These are phyloP conservation scores for Podospora didyma DNA, from an alignment of 495 filamentous ascomycete genomes.

Conservation along the genomic window DNA sequence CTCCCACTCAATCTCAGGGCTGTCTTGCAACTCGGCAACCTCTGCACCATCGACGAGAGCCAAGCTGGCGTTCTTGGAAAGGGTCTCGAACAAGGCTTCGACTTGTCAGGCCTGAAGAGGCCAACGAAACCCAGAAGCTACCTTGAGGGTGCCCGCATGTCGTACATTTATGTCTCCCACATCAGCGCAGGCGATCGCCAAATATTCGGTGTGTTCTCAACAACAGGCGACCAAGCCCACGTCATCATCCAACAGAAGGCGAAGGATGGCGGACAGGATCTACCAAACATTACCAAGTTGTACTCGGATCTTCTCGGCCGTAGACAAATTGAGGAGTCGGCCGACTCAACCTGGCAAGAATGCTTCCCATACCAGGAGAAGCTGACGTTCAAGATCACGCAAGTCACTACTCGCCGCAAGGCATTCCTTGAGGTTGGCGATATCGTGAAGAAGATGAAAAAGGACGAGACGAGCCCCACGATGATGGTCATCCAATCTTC, in stretches of 20 bases:
- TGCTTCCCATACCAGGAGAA: constrained; percentile 84
- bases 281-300: constrained; percentile 87
- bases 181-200: constrained; percentile 85
- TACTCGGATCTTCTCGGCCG: constrained; percentile 72
- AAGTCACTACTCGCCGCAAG: constrained; percentile 85
- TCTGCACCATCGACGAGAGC: constrained; percentile 91
- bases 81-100: constrained; percentile 90
- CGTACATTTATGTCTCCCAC: constrained; percentile 89
- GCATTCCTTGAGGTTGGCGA: constrained; percentile 82
- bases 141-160: constrained; percentile 61
- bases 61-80: constrained; percentile 89
- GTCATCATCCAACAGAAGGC: constrained; percentile 78
- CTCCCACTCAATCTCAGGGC: constrained; percentile 80
- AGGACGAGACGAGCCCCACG: constrained; percentile 71
- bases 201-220: constrained; percentile 91
- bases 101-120: constrained; percentile 69
- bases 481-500: constrained; percentile 89
- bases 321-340: constrained; percentile 59
- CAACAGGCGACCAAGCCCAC: constrained; percentile 71
- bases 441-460: constrained; percentile 78
- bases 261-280: constrained; percentile 66
- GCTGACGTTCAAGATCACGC: constrained; percentile 77
- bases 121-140: constrained; percentile 67
- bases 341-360: constrained; percentile 66
- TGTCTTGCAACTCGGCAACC: constrained; percentile 80